Base-by-base conservation (phyloP, 2,329 filamentous ascomycete genomes). In the Aaosphaeria pasadenensis region DNA sequence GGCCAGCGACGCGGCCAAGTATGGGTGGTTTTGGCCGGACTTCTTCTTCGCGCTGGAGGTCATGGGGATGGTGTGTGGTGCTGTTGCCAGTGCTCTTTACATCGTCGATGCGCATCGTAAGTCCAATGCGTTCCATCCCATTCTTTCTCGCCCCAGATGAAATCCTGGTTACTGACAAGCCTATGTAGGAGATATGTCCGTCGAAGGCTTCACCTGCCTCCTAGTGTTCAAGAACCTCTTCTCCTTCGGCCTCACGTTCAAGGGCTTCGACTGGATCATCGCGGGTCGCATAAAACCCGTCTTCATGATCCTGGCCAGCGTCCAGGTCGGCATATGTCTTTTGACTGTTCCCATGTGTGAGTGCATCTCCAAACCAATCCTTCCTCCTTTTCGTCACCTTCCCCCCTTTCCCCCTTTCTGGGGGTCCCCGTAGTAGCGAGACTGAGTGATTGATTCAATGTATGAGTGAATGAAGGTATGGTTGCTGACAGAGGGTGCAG, bases 191-290 rank as follows among this genome's bases (percentile, higher is more conserved):
- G 86, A 92, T 52, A 83, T 95, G 48, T 84, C 89, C 1, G 83
- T 96, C 42, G 91, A 96, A 71, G 88, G 85, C 5, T 95, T 96
- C 67, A 96, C 91, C 0, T 89, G 89, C 71, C 82, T 94, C 67
- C 81, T 96, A 55, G 85, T 96, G 46, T 96, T 96, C 78, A 96
- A 96, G 73, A 96, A 96, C 71, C 81, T 96, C 53, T 95, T 96
- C 74, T 88, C 86, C 53, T 96, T 95, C 60, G 83, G 84, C 5
- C 75, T 96, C 47, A 95, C 91, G 0, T 95, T 86, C 67, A 87
- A 83, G 57, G 90, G 89, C 1, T 95, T 89, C 60, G 78, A 91
- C 48, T 96, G 92, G 91, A 77, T 96, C 29, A 77, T 87, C 7
- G 56, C 73, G 1, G 55, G 57, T n/a, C 83, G 83, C 1, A 82